Percentiles rank a stretch among this genome's conserved stretches.
phyloP scores from a whole-genome alignment of 176 grass and related monocot genomes.

The Luzula sylvatica region DNA sequence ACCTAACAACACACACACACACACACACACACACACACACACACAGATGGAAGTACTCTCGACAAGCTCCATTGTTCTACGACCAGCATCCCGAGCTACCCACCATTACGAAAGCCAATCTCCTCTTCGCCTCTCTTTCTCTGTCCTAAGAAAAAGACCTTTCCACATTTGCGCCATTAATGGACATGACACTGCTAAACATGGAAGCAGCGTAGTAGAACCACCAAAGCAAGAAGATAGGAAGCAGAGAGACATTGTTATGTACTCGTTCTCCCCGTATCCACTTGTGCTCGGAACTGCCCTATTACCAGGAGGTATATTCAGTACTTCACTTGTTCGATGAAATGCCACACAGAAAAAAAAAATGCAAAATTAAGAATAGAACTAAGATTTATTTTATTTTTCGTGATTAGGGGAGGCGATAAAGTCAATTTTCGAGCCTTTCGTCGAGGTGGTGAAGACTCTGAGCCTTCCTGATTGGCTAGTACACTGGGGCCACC shows the following conservation, averaged over 20 bases:
- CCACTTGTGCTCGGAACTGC: constrained; percentile 50
- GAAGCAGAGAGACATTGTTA: constrained; percentile 22
- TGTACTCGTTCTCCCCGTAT: constrained; percentile 62
- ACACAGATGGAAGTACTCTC: constrained; percentile 26
- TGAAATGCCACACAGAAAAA: background rate
- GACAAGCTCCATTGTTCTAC: constrained; percentile 33
- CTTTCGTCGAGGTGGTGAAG: constrained; percentile 80
- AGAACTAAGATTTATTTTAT: background rate
- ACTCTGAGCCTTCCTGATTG: constrained; percentile 51
- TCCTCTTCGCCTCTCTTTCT: background rate
- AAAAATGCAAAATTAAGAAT: background rate
- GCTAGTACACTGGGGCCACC: constrained; percentile 98
- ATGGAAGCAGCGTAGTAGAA: constrained; percentile 9
- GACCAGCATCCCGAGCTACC: constrained; percentile 6
- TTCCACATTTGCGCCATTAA: too few species aligned
- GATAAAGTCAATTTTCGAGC: constrained; percentile 46
- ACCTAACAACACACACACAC: background rate
- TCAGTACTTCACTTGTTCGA: background rate
- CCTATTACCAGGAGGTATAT: constrained; percentile 48
- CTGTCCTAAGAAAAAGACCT: background rate
- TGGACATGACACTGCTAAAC: background rate
- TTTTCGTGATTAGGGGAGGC: constrained; percentile 24
- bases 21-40: background rate
- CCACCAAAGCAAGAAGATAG: constrained; percentile 5
- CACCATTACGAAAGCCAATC: background rate